Evolutionary conservation across 768 basidiomycete genomes (phyloP).

Genomic region (Lanmaoa pseudosensibilis): DNA sequence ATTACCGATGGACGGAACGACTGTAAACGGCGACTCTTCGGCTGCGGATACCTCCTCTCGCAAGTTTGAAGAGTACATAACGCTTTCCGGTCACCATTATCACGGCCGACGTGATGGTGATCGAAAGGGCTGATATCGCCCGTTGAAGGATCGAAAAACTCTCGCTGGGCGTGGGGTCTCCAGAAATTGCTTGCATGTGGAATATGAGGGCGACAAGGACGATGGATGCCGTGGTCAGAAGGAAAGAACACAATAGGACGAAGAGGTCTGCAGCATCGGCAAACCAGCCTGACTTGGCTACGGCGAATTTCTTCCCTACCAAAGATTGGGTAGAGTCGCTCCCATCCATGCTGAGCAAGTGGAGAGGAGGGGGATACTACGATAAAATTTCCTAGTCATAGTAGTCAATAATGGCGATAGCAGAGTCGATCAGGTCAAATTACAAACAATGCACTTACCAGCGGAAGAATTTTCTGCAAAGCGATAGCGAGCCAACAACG

Average conservation of each 20-base stretch:
- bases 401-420: neutral
- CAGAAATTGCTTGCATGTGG: neutral
- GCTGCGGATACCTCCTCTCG: neutral
- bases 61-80: constrained; percentile 4
- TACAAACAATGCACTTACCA: neutral
- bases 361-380: neutral
- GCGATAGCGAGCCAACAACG: too few relatives aligned
- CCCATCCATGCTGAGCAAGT: neutral
- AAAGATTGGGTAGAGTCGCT: neutral
- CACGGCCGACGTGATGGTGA: neutral
- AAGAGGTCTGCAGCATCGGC: neutral
- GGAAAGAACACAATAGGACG: neutral
- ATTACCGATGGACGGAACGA: neutral
- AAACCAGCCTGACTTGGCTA: neutral
- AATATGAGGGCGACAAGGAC: neutral
- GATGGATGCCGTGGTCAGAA: neutral
- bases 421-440: neutral
- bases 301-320: neutral
- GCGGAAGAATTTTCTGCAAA: neutral
- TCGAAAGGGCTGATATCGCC: neutral
- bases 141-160: neutral
- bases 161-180: neutral
- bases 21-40: constrained; percentile 4
- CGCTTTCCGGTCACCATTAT: constrained; percentile 1
- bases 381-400: neutral